phyloP scores from a whole-genome alignment of 1,139 yeast species.

The Debaryomyces subglobosus region DNA sequence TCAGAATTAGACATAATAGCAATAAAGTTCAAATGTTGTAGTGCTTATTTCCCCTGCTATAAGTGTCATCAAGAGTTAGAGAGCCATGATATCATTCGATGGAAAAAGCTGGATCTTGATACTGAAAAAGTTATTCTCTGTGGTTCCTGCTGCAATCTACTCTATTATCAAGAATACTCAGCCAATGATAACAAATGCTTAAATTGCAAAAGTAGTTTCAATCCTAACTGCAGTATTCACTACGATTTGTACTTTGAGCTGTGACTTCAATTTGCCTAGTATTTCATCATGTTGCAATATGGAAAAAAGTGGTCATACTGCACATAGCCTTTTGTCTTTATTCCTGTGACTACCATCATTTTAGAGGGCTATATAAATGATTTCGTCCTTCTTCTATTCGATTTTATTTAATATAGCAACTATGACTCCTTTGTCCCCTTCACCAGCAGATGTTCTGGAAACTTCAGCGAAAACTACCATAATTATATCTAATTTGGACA shows the following conservation, averaged over 20 bases:
- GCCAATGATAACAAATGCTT: conserved; percentile 21
- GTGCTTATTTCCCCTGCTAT: conserved; percentile 41
- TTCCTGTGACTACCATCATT: not conserved
- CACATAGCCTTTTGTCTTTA: not conserved
- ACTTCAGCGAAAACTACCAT: conserved; percentile 31
- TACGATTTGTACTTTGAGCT: conserved; percentile 39
- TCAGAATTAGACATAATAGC: conserved; percentile 43
- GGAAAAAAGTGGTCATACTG: not conserved
- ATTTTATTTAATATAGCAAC: not conserved
- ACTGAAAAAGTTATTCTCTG: conserved; percentile 34
- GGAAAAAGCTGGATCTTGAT: conserved; percentile 20
- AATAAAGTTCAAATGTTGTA: conserved; percentile 45
- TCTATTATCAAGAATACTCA: conserved; percentile 33
- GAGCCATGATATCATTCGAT: conserved; percentile 21
- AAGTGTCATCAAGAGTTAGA: conserved; percentile 36
- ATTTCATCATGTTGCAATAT: not conserved
- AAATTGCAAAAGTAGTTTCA: conserved; percentile 33
- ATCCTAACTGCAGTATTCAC: conserved; percentile 43
- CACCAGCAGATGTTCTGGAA: conserved; percentile 7
- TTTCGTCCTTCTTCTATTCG: not conserved
- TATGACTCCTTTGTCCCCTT: conserved; percentile 5
- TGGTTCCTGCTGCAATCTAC: conserved; percentile 36
- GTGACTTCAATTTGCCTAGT: not conserved
- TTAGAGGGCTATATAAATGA: not conserved
- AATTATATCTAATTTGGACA: conserved; percentile 39